These are phyloP conservation scores for Cladochytrium replicatum DNA, from an alignment of 192 early-diverging fungal genomes.

Conservation along the genomic window DNA sequence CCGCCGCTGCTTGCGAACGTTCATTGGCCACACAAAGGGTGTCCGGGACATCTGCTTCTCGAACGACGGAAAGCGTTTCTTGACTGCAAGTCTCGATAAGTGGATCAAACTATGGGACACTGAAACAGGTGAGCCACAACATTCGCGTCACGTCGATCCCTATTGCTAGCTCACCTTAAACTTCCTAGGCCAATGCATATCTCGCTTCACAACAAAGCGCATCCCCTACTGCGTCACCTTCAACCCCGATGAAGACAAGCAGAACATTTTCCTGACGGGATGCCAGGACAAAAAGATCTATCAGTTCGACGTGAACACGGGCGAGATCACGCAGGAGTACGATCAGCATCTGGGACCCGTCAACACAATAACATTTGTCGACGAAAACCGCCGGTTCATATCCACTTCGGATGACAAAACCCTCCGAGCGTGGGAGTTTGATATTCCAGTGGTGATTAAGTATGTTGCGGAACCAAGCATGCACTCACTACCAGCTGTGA, in stretches of 20 bases:
- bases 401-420: constrained; percentile 97
- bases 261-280: constrained; percentile 83
- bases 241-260: constrained; percentile 80
- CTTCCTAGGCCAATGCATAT: constrained; percentile 60
- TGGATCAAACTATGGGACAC: constrained; percentile 97
- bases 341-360: constrained; percentile 94
- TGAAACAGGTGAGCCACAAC: constrained; percentile 75
- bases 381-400: constrained; percentile 87
- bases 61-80: constrained; percentile 72
- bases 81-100: constrained; percentile 84
- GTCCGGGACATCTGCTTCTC: constrained; percentile 88
- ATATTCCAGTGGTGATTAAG: constrained; percentile 97
- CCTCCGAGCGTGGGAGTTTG: constrained; percentile 94
- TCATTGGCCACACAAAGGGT: constrained; percentile 83
- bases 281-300: constrained; percentile 88
- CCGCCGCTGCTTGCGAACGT: constrained; percentile 74
- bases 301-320: constrained; percentile 76
- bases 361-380: constrained; percentile 95
- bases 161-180: constrained; percentile 6
- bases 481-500: constrained; percentile 92
- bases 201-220: constrained; percentile 60
- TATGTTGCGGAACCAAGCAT: constrained; percentile 92
- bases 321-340: constrained; percentile 86
- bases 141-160: not conserved
- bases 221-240: constrained; percentile 85